These are phyloP conservation scores for Pyracantha coccinea DNA, from an alignment of 331 rosid species.

Conservation along the genomic window DNA sequence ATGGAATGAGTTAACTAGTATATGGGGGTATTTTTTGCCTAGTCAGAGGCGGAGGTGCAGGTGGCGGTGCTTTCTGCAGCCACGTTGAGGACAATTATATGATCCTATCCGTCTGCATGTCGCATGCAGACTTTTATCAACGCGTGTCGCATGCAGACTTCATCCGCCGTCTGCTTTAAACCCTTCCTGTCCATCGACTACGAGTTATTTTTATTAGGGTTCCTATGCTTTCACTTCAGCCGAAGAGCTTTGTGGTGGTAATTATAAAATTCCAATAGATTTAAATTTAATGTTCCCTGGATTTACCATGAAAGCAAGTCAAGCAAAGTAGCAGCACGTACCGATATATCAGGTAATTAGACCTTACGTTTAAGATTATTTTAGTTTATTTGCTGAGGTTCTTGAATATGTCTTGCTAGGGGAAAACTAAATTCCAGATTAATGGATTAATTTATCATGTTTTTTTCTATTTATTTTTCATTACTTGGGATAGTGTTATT, in stretches of 20 bases:
- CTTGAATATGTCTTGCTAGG: too few relatives aligned
- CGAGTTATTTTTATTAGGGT: not conserved
- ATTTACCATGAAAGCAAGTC: not conserved
- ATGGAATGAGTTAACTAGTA: not conserved
- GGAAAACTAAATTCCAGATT: too few relatives aligned
- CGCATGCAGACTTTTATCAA: conserved; percentile 4
- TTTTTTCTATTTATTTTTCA: not conserved
- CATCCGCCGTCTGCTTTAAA: not conserved
- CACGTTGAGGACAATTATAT: conserved; percentile 17
- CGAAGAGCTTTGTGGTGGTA: not conserved
- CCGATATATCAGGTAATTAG: not conserved
- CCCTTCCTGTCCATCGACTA: not conserved
- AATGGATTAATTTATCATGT: not conserved
- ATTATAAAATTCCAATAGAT: not conserved
- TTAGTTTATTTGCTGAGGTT: too few relatives aligned
- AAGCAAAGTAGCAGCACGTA: not conserved
- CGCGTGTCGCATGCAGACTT: too few relatives aligned
- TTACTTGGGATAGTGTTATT: not conserved
- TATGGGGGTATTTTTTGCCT: not conserved
- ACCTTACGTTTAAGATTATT: too few relatives aligned
- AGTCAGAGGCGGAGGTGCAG: not conserved
- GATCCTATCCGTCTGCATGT: not conserved
- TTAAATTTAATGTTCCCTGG: not conserved
- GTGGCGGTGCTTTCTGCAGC: not conserved
- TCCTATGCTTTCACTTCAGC: not conserved